Evolutionary conservation across 2,329 filamentous ascomycete genomes (phyloP).

Genomic region (Beauveria pseudobassiana): DNA sequence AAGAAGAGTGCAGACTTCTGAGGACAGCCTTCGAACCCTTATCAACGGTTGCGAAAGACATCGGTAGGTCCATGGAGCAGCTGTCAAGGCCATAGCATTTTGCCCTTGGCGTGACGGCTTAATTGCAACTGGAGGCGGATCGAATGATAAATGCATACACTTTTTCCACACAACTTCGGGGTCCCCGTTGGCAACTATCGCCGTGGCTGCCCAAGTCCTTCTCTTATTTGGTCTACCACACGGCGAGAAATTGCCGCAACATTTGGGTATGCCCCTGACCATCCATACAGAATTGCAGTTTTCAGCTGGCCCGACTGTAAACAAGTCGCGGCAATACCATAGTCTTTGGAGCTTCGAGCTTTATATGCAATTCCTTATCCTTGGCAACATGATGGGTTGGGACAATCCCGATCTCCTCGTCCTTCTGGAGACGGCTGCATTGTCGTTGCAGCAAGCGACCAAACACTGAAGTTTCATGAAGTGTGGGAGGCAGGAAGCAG

Average conservation of each 20-base stretch:
- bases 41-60: slow-evolving; percentile 55
- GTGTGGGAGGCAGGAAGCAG: slow-evolving; percentile 67
- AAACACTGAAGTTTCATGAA: slow-evolving; percentile 91
- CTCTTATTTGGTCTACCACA: slow-evolving; percentile 81
- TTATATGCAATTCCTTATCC: slow-evolving; percentile 86
- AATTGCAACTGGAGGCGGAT: slow-evolving; percentile 84
- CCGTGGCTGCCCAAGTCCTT: slow-evolving; percentile 86
- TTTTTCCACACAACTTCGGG: slow-evolving; percentile 88
- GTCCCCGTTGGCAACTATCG: slow-evolving; percentile 78
- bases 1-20: slow-evolving; percentile 21
- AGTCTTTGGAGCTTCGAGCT: slow-evolving; percentile 70
- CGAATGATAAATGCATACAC: slow-evolving; percentile 90
- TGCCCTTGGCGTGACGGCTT: slow-evolving; percentile 88
- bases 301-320: slow-evolving; percentile 92
- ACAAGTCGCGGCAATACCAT: slow-evolving; percentile 78
- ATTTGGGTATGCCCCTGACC: slow-evolving; percentile 88
- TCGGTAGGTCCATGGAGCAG: slow-evolving; percentile 71
- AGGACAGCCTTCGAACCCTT: slow-evolving; percentile 39
- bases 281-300: slow-evolving; percentile 80
- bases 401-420: slow-evolving; percentile 18
- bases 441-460: slow-evolving; percentile 85
- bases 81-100: slow-evolving; percentile 94
- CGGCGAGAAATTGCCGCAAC: slow-evolving; percentile 85
- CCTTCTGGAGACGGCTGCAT: slow-evolving; percentile 51
- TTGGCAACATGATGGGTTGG: slow-evolving; percentile 29